phyloP scores from a whole-genome alignment of 345 rosid genomes.

The Reutealis trisperma region DNA sequence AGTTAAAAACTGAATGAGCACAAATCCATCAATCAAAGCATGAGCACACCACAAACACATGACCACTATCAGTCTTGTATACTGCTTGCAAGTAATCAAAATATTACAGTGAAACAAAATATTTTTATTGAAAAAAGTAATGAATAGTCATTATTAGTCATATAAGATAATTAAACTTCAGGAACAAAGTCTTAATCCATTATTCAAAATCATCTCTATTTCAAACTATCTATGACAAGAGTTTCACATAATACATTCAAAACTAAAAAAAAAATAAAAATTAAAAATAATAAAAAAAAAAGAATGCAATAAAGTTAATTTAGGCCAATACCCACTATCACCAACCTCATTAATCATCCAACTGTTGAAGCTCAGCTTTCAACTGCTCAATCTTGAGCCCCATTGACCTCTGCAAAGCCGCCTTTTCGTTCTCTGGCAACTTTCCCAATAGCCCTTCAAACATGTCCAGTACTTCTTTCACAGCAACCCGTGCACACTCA shows the following conservation, averaged over 20 bases:
- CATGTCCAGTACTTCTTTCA: slow-evolving; percentile 63
- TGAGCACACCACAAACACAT: neutral
- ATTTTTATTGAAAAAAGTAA: neutral
- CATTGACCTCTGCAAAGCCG: slow-evolving; percentile 81
- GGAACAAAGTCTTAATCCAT: neutral
- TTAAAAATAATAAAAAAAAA: neutral
- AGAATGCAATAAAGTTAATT: neutral
- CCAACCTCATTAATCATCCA: slow-evolving; percentile 61
- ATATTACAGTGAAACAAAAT: neutral
- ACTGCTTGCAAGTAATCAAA: neutral
- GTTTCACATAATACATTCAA: neutral
- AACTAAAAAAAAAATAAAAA: neutral
- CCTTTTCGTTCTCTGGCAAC: slow-evolving; percentile 58
- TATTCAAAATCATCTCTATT: slow-evolving; percentile 6
- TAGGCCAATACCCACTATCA: slow-evolving; percentile 1
- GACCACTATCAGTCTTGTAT: neutral
- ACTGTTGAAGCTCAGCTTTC: slow-evolving; percentile 83
- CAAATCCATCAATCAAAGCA: neutral
- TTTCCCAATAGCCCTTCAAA: slow-evolving; percentile 60
- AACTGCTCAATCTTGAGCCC: slow-evolving; percentile 96
- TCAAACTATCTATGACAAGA: neutral
- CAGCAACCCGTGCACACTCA: slow-evolving; percentile 80
- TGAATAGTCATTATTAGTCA: neutral
- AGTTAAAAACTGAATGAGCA: neutral
- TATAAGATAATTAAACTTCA: neutral